Evolutionary conservation across 768 basidiomycete species (phyloP).

Genomic region (Mycena vitilis): DNA sequence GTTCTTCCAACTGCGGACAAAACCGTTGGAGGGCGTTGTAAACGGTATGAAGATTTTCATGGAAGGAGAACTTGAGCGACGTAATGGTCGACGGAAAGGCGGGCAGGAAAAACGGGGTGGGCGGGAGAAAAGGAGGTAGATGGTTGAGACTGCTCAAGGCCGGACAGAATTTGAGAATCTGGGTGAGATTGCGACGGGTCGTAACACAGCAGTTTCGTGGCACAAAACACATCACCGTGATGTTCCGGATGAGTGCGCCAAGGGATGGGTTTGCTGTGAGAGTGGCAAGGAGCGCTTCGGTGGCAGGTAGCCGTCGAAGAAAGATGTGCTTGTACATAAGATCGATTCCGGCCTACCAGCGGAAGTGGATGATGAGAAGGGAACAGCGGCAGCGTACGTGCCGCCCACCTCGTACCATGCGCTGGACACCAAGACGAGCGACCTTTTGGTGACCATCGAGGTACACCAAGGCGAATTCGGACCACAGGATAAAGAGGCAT

Average conservation of each 20-base stretch:
- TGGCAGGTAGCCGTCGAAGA: background rate
- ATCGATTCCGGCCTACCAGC: constrained; percentile 8
- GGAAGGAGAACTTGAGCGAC: background rate
- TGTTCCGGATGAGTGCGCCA: background rate
- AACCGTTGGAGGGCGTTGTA: background rate
- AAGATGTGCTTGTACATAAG: background rate
- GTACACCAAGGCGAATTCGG: constrained; percentile 1
- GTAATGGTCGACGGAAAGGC: background rate
- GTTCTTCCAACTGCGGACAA: background rate
- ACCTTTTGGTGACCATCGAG: background rate
- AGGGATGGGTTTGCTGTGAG: background rate
- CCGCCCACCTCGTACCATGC: background rate
- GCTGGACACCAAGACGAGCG: background rate
- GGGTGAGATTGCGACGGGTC: background rate
- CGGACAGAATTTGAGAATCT: background rate
- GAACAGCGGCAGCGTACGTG: background rate
- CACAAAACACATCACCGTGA: background rate
- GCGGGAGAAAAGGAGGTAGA: background rate
- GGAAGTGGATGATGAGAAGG: background rate
- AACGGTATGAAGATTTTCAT: background rate
- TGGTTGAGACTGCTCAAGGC: background rate
- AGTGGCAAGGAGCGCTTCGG: background rate
- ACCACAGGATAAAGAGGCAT: background rate
- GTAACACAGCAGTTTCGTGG: background rate
- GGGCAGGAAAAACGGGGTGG: background rate